Evolutionary conservation across 164 flowering plant species (phyloP), one percentile per base, ranked within the genome.

Genomic region (Kalanchoe fedtschenkoi): DNA sequence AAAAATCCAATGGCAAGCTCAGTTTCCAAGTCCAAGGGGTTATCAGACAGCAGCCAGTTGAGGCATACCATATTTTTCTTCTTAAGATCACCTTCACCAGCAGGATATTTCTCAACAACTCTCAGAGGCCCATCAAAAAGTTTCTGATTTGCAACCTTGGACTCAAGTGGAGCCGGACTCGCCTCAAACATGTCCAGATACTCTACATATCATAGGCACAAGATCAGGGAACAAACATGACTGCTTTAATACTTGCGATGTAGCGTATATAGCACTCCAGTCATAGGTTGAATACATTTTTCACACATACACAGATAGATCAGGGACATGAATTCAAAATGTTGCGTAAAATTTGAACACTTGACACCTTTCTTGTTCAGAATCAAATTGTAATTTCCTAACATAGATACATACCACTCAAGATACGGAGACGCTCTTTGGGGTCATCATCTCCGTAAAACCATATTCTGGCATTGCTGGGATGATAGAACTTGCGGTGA

Each of bases 371-470:
- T 37, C 11, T 37, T 8, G 14, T 37, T 37, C 39, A 37, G 9
- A 11, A n/a, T n/a, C n/a, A n/a, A n/a, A n/a, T n/a, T n/a, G n/a
- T 37, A 37, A 8, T 37, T 37, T 37, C 39, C 13, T 37, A 5
- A 57, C 5, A 19, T n/a, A 17, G 28, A 13, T 19, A 29, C 51
- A 17, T 87, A 95, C 99, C 99, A 72, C 88, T 95, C 65, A 91
- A 70, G 63, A 91, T 81, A 37, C 87, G 95, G 14, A 91, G 72
- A 39, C 97, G 87, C 69, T 95, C 96, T 74, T 55, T 77, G 66
- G 89, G 80, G 74, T 88, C 95, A 80, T 95, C 99, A 71, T 95
- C 96, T 68, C 99, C 99, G 76, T 95, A 95, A 69, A 95, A 95
- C 97, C 99, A 95, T 38, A 91, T 88, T 72, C 92, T 84, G 28